Percentiles rank a stretch among this genome's conserved stretches.
Evolutionary conservation across 768 basidiomycete genomes (phyloP).

Genomic region (Boletus reticulatus): DNA sequence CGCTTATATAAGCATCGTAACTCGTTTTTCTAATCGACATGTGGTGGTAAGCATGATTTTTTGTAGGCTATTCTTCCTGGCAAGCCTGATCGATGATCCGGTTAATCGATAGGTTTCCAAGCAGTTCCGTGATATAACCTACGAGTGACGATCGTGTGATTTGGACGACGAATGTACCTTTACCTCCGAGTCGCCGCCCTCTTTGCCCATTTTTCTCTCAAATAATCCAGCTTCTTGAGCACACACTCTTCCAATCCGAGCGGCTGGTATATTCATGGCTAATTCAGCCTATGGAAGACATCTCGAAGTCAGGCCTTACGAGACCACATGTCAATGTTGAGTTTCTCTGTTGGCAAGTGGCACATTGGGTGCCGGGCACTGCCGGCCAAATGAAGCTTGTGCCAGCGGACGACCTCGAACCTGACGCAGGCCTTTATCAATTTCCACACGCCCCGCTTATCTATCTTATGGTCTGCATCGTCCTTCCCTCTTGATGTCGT

Average conservation of each 20-base stretch:
- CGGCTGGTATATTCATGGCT: not conserved
- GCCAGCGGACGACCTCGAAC: not conserved
- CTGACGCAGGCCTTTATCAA: not conserved
- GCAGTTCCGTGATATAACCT: not conserved
- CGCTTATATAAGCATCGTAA: not conserved
- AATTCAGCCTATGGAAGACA: too few relatives aligned
- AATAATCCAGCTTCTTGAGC: not conserved
- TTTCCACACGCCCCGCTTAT: too few relatives aligned
- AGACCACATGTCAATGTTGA: too few relatives aligned
- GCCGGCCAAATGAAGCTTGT: too few relatives aligned
- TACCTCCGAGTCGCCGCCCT: not conserved
- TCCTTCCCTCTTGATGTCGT: too few relatives aligned
- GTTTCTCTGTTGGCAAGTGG: too few relatives aligned
- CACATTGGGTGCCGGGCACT: too few relatives aligned
- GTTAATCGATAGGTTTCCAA: not conserved
- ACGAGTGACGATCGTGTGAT: not conserved
- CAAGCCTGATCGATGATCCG: too few relatives aligned
- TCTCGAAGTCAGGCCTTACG: too few relatives aligned
- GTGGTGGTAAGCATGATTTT: not conserved
- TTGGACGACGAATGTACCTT: not conserved
- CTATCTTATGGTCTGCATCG: too few relatives aligned
- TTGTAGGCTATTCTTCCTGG: not conserved
- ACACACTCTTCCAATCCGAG: not conserved
- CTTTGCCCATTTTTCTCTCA: not conserved
- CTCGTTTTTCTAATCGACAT: too few relatives aligned